Percentiles rank a stretch among this genome's conserved stretches.
These are phyloP conservation scores for Blastomyces emzantsi DNA, from an alignment of 2,329 filamentous ascomycete genomes.

Conservation along the genomic window DNA sequence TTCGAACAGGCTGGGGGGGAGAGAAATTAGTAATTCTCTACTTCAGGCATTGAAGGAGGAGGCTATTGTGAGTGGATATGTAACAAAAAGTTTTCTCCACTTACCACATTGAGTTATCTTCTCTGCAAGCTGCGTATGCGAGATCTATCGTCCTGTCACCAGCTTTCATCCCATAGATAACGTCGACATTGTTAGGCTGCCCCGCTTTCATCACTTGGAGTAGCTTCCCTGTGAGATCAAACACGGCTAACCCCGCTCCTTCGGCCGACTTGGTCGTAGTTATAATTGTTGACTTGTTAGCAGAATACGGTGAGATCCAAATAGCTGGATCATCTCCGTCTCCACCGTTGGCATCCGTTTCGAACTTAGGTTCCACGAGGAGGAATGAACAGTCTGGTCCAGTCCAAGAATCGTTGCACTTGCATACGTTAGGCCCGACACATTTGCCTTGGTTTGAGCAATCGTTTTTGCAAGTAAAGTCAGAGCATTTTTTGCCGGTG, in stretches of 20 bases:
- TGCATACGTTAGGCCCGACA: slow-evolving; percentile 35
- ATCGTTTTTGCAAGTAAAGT: slow-evolving; percentile 33
- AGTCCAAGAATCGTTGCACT: slow-evolving; percentile 38
- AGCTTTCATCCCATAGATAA: slow-evolving; percentile 43
- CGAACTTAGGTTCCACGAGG: slow-evolving; percentile 33
- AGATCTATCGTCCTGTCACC: slow-evolving; percentile 41
- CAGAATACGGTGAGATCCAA: slow-evolving; percentile 39
- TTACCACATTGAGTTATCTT: slow-evolving; percentile 46
- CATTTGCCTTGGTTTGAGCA: slow-evolving; percentile 39
- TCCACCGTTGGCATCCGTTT: slow-evolving; percentile 38
- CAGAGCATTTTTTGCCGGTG: slow-evolving; percentile 28
- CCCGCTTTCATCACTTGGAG: slow-evolving; percentile 39
- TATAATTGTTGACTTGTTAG: slow-evolving; percentile 41
- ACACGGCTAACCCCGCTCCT: slow-evolving; percentile 43
- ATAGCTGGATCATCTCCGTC: slow-evolving; percentile 44
- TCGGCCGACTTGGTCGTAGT: slow-evolving; percentile 45
- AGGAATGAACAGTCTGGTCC: slow-evolving; percentile 41
- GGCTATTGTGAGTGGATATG: not conserved
- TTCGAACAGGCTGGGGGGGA: slow-evolving; percentile 40
- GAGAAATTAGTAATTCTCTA: not conserved
- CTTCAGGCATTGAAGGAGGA: not conserved
- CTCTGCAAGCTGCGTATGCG: slow-evolving; percentile 44
- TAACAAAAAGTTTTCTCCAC: slow-evolving; percentile 14
- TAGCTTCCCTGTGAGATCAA: slow-evolving; percentile 42
- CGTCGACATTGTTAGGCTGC: slow-evolving; percentile 48